phyloP scores from a whole-genome alignment of 1,284 basidiomycete genomes.

The Tilletia walkeri region DNA sequence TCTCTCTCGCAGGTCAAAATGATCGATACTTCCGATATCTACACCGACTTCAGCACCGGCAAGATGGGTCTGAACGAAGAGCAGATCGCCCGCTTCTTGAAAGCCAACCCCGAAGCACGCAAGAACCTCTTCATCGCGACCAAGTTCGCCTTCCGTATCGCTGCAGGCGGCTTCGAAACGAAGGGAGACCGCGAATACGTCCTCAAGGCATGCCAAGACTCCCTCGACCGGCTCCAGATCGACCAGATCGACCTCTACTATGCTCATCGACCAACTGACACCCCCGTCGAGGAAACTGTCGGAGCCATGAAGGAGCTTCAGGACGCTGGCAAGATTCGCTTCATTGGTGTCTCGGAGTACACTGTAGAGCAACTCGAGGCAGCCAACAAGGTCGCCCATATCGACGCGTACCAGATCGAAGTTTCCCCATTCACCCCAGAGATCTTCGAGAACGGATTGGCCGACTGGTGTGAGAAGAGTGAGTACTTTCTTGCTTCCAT shows the following conservation, averaged over 20 bases:
- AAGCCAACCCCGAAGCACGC: constrained; percentile 40
- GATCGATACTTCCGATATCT: constrained; percentile 40
- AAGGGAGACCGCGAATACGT: constrained; percentile 48
- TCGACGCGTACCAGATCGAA: constrained; percentile 60
- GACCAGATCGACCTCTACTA: constrained; percentile 58
- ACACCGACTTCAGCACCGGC: constrained; percentile 26
- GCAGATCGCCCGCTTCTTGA: constrained; percentile 55
- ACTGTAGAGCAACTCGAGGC: constrained; percentile 34
- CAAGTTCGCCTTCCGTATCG: constrained; percentile 55
- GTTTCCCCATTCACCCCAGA: constrained; percentile 58
- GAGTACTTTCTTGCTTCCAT: background rate
- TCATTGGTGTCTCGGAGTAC: constrained; percentile 67
- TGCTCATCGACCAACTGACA: constrained; percentile 56
- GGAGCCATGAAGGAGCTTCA: constrained; percentile 71
- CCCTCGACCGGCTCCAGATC: constrained; percentile 52
- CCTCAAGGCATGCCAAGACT: constrained; percentile 50
- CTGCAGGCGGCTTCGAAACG: constrained; percentile 24
- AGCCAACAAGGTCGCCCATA: constrained; percentile 52
- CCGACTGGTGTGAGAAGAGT: constrained; percentile 35
- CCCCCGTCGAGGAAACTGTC: constrained; percentile 71
- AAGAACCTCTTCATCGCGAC: constrained; percentile 57
- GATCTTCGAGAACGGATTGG: constrained; percentile 38
- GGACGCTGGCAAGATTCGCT: constrained; percentile 68
- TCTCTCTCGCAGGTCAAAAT: background rate
- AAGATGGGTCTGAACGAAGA: constrained; percentile 55